Evolutionary conservation across 2,329 filamentous ascomycete genomes (phyloP).

Genomic region (Intubia oerlemansii): DNA sequence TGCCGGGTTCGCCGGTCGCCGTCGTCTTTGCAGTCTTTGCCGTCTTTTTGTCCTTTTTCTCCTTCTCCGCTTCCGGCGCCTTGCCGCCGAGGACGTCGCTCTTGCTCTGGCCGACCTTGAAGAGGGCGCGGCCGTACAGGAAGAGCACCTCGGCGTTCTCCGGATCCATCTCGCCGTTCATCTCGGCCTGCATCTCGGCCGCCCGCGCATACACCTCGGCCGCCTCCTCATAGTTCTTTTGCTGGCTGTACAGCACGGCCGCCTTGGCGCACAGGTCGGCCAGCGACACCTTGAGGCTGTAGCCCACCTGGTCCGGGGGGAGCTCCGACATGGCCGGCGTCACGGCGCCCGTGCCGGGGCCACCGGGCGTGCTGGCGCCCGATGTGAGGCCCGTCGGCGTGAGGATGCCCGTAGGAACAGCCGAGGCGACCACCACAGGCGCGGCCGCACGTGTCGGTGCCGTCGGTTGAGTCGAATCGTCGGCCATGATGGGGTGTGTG

Average conservation of each 20-base stretch:
- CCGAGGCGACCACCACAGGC: slow-evolving; percentile 4
- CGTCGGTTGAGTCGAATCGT: too few relatives aligned
- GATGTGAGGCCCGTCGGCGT: too few relatives aligned
- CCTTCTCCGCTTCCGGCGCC: slow-evolving; percentile 32
- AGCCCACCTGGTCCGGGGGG: slow-evolving; percentile 13
- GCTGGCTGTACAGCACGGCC: slow-evolving; percentile 68
- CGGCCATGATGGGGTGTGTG: slow-evolving; percentile 1
- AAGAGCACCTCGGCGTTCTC: slow-evolving; percentile 90
- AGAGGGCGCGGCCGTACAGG: slow-evolving; percentile 80
- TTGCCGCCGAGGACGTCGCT: slow-evolving; percentile 84
- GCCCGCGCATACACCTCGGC: slow-evolving; percentile 77
- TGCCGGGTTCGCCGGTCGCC: slow-evolving; percentile 18
- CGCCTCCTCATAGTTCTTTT: slow-evolving; percentile 59
- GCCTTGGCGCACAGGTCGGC: slow-evolving; percentile 63
- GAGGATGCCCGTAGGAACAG: slow-evolving; percentile 3
- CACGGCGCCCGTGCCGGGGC: slow-evolving; percentile 11
- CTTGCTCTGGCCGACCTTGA: slow-evolving; percentile 83
- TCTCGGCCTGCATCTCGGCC: slow-evolving; percentile 68
- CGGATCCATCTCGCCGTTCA: slow-evolving; percentile 80
- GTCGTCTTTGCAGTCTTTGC: slow-evolving; percentile 20
- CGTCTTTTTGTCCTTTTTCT: slow-evolving; percentile 18
- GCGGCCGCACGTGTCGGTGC: slow-evolving; percentile 1
- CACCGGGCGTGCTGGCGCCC: slow-evolving; percentile 11
- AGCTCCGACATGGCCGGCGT: slow-evolving; percentile 13
- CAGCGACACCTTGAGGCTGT: slow-evolving; percentile 36